phyloP scores from a whole-genome alignment of 106 monocot genomes.

The Dendrobium catenatum region DNA sequence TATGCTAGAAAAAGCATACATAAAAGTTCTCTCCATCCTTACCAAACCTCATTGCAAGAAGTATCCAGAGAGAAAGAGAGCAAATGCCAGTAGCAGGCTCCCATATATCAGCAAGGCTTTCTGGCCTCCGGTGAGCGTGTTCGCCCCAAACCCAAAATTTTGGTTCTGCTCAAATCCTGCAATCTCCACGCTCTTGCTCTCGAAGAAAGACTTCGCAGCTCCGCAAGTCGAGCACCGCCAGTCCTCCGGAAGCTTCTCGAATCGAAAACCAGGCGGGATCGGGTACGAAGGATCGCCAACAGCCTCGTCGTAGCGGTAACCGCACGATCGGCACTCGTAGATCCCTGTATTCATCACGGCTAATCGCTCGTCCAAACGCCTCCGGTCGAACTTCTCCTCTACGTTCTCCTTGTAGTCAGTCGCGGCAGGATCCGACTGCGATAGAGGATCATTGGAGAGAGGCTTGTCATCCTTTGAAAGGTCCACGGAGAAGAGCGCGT shows the following conservation, averaged over 20 bases:
- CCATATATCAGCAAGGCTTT: conserved; percentile 80
- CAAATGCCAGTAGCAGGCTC: conserved; percentile 47
- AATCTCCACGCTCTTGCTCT: conserved; percentile 86
- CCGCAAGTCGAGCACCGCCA: conserved; percentile 95
- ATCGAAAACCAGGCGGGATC: conserved; percentile 60
- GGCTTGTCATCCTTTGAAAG: conserved; percentile 77
- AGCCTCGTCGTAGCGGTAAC: conserved; percentile 64
- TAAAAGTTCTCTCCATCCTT: background rate
- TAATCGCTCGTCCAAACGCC: conserved; percentile 66
- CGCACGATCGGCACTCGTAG: conserved; percentile 83
- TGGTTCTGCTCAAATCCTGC: conserved; percentile 96
- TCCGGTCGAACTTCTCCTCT: conserved; percentile 25
- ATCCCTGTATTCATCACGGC: conserved; percentile 83
- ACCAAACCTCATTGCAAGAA: conserved; percentile 57
- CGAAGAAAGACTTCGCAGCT: conserved; percentile 77
- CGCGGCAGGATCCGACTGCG: background rate
- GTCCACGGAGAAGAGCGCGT: conserved; percentile 40
- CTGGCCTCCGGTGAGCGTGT: conserved; percentile 72
- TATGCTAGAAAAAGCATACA: background rate
- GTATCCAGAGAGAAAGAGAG: conserved; percentile 73
- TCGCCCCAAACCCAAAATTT: conserved; percentile 79
- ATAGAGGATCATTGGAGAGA: background rate
- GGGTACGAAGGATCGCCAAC: conserved; percentile 81
- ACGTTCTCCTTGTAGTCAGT: conserved; percentile 2
- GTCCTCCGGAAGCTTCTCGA: conserved; percentile 79